Conservation (phyloP, 2,329 filamentous ascomycete species). For the Paecilomyces sp. region DNA sequence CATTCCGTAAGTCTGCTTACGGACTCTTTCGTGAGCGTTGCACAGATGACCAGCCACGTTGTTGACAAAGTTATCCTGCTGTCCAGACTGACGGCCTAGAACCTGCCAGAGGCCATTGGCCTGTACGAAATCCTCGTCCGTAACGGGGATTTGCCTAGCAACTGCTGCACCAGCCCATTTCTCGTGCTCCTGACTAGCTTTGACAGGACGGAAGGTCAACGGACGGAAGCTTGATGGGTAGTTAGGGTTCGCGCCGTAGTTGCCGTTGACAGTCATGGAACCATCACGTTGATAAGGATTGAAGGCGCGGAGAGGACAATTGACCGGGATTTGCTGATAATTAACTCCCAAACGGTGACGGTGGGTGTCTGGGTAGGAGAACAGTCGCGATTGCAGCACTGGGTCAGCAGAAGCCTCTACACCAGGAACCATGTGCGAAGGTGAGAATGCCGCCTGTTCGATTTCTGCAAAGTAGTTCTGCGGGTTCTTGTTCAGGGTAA, state of each 20-base stretch:
- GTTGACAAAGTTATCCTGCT: slow-evolving; percentile 55
- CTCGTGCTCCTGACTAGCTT: slow-evolving; percentile 37
- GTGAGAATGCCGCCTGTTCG: slow-evolving; percentile 64
- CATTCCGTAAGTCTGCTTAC: slow-evolving; percentile 55
- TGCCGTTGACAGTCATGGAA: slow-evolving; percentile 58
- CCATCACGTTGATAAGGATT: slow-evolving; percentile 68
- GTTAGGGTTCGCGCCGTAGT: slow-evolving; percentile 54
- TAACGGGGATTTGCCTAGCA: slow-evolving; percentile 34
- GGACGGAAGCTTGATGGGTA: slow-evolving; percentile 41
- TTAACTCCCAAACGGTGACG: slow-evolving; percentile 58
- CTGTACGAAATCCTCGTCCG: slow-evolving; percentile 39
- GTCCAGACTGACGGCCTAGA: slow-evolving; percentile 40
- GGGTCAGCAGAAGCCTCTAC: slow-evolving; percentile 65
- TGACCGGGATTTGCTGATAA: slow-evolving; percentile 59
- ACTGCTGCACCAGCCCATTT: slow-evolving; percentile 35
- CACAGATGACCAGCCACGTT: slow-evolving; percentile 54
- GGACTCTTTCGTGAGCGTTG: slow-evolving; percentile 47
- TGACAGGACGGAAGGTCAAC: slow-evolving; percentile 31
- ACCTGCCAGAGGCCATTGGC: slow-evolving; percentile 38
- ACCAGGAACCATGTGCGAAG: slow-evolving; percentile 59
- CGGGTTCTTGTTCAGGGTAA: slow-evolving; percentile 59
- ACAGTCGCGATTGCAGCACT: slow-evolving; percentile 61
- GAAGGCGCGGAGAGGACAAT: slow-evolving; percentile 46
- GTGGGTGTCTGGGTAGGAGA: slow-evolving; percentile 64
- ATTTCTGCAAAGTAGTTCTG: slow-evolving; percentile 66